These are phyloP conservation scores for Selaginella moellendorffii DNA, from an alignment of 75 land plant genomes.

Conservation along the genomic window DNA sequence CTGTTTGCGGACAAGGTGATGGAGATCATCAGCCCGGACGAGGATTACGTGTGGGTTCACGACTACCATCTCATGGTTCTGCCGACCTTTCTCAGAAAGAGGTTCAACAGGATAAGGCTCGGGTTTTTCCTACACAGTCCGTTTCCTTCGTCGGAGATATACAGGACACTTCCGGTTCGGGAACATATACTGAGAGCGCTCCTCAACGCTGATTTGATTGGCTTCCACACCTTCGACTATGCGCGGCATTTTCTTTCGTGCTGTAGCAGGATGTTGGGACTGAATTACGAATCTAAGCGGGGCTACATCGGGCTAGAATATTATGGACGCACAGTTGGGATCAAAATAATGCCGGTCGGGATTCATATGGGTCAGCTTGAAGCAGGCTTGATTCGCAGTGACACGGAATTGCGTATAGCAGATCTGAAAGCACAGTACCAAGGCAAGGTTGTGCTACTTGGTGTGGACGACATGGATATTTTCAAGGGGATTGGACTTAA, in stretches of 20 bases:
- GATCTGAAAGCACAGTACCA: constrained; percentile 29
- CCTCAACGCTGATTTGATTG: constrained; percentile 33
- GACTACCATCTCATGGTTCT: constrained; percentile 65
- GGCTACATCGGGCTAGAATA: constrained; percentile 46
- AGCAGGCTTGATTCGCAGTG: constrained; percentile 20
- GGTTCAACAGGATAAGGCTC: constrained; percentile 31
- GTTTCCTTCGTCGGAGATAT: constrained; percentile 46
- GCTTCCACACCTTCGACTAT: constrained; percentile 48
- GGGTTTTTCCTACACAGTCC: constrained; percentile 45
- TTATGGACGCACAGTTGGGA: constrained; percentile 37
- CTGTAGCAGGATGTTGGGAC: constrained; percentile 34
- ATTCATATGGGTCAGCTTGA: constrained; percentile 40
- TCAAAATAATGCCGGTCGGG: constrained; percentile 47
- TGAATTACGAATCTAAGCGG: constrained; percentile 40
- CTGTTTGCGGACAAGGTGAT: constrained; percentile 43
- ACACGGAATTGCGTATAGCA: constrained; percentile 17
- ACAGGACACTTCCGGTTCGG: constrained; percentile 39
- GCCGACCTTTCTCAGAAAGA: constrained; percentile 49
- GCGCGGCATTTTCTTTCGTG: constrained; percentile 41
- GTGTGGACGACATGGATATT: constrained; percentile 48
- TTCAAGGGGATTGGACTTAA: constrained; percentile 45
- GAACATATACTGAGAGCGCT: constrained; percentile 35
- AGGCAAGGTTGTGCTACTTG: constrained; percentile 34
- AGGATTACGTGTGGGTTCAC: constrained; percentile 55
- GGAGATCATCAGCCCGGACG: constrained; percentile 56